phyloP scores from a whole-genome alignment of 148 eudicot genomes.

The Camellia sinensis region DNA sequence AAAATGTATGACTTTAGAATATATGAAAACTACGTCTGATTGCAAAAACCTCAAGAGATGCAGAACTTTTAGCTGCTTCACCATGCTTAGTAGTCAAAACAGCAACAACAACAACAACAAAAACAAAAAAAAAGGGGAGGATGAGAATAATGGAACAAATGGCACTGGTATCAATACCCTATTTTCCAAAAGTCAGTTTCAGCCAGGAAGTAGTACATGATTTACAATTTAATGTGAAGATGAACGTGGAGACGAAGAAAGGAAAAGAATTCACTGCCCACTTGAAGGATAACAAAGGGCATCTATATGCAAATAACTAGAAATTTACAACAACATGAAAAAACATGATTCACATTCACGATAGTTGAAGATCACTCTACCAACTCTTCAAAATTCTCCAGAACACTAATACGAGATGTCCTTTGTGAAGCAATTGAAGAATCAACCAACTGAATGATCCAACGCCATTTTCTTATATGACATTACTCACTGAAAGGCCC shows the following conservation, averaged over 20 bases:
- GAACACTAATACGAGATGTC: not conserved
- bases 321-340: not conserved
- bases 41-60: not conserved
- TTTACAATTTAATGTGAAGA: not conserved
- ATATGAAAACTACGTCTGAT: not conserved
- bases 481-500: slow-evolving; percentile 6
- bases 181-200: not conserved
- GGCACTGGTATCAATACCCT: not conserved
- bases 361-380: not conserved
- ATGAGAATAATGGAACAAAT: slow-evolving; percentile 4
- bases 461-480: slow-evolving; percentile 1
- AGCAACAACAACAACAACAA: not conserved
- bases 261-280: not conserved
- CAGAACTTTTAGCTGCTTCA: not conserved
- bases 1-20: not conserved
- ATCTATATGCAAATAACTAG: not conserved
- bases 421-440: not conserved
- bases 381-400: not conserved
- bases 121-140: not conserved
- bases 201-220: not conserved
- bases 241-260: not conserved
- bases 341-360: not conserved
- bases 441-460: not conserved
- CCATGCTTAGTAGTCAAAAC: not conserved
- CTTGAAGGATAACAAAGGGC: not conserved